Percentiles rank a stretch among this genome's conserved stretches.
Conservation (phyloP, 2,329 filamentous ascomycete genomes). For the Helminthosporium solani region DNA sequence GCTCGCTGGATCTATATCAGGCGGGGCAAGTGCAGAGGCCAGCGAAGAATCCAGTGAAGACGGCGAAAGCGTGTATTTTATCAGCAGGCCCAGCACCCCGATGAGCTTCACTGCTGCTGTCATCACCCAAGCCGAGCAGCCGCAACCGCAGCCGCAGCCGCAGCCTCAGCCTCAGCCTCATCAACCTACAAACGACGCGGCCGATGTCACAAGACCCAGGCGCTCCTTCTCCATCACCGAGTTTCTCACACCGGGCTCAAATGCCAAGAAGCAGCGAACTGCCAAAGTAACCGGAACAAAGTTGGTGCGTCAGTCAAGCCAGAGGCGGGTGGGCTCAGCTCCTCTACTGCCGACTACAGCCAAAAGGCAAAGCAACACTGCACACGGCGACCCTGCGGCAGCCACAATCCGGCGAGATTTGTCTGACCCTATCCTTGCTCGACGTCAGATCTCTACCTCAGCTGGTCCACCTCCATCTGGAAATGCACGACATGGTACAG, state of each 20-base stretch:
- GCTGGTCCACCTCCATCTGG: conserved; percentile 16
- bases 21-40: conserved; percentile 24
- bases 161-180: too few species aligned
- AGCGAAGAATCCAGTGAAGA: conserved; percentile 42
- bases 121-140: conserved; percentile 23
- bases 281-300: conserved; percentile 28
- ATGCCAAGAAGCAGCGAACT: conserved; percentile 41
- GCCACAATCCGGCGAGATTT: conserved; percentile 43
- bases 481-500: conserved; percentile 14
- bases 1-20: conserved; percentile 45
- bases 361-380: conserved; percentile 37
- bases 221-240: conserved; percentile 55
- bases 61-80: conserved; percentile 42
- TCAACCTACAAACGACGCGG: conserved; percentile 12
- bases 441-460: conserved; percentile 33
- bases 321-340: conserved; percentile 33
- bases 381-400: conserved; percentile 36
- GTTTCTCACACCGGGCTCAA: conserved; percentile 41
- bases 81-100: conserved; percentile 43
- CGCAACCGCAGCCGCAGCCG: too few species aligned
- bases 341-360: conserved; percentile 43
- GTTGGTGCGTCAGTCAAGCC: conserved; percentile 32
- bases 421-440: conserved; percentile 29
- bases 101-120: conserved; percentile 33
- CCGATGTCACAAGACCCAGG: conserved; percentile 36